These are phyloP conservation scores for Poa pratensis DNA, from an alignment of 176 grass and related monocot species.

Conservation along the genomic window DNA sequence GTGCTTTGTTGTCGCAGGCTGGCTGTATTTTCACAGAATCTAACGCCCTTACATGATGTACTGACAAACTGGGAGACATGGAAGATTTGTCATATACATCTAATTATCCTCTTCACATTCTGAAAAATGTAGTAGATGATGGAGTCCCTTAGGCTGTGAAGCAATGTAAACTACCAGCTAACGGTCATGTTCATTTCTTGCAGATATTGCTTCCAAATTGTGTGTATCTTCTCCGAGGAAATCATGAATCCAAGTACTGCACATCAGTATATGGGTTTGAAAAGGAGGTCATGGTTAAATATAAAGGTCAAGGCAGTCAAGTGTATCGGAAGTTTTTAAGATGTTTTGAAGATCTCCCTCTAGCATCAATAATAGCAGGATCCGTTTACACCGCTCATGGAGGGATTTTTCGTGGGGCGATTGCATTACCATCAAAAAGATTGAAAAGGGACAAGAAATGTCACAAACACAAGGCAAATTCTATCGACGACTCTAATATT, in stretches of 20 bases:
- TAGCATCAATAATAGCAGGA: slow-evolving; percentile 91
- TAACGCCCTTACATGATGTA: background rate
- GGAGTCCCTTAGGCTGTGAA: background rate
- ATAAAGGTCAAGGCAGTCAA: slow-evolving; percentile 75
- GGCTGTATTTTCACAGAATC: background rate
- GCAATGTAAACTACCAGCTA: background rate
- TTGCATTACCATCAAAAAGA: slow-evolving; percentile 58
- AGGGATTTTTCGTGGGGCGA: slow-evolving; percentile 74
- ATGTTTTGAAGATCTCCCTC: slow-evolving; percentile 95
- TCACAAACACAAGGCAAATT: slow-evolving; percentile 48
- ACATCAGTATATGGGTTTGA: slow-evolving; percentile 98
- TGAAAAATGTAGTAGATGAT: background rate
- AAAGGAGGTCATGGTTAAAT: slow-evolving; percentile 84
- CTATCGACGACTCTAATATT: slow-evolving; percentile 30
- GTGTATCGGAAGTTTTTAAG: slow-evolving; percentile 92
- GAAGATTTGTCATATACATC: background rate
- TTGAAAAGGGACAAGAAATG: slow-evolving; percentile 78
- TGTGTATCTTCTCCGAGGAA: slow-evolving; percentile 87
- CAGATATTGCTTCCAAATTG: slow-evolving; percentile 73
- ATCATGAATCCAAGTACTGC: slow-evolving; percentile 98
- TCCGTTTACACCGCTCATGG: slow-evolving; percentile 94
- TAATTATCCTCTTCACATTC: slow-evolving; percentile 3
- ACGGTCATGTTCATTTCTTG: background rate
- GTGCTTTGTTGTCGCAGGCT: background rate
- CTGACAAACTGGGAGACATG: background rate